These are phyloP conservation scores for Amaranthus tricolor DNA, from an alignment of 179 eudicot species.

Conservation along the genomic window DNA sequence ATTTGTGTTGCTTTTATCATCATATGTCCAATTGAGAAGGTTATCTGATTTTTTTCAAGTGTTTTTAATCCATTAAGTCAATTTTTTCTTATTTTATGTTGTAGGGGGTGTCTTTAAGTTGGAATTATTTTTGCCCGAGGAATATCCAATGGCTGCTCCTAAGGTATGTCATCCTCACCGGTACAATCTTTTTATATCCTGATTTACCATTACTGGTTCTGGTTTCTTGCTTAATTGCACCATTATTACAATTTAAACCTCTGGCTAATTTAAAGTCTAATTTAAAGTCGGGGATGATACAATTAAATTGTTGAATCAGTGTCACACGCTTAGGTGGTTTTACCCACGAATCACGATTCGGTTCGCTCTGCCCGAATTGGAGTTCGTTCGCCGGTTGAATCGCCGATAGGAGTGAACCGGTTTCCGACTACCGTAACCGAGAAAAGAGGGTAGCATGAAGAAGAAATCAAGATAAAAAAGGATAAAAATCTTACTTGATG, in stretches of 20 bases:
- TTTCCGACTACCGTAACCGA: no score
- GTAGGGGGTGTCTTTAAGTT: conserved; percentile 96
- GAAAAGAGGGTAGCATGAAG: no score
- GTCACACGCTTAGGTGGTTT: no score
- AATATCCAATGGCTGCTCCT: conserved; percentile 99
- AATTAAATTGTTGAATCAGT: not conserved
- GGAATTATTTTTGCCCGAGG: conserved; percentile 95
- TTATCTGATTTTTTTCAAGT: not conserved
- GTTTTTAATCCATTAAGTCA: not conserved
- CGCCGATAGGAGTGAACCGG: no score
- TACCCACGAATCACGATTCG: no score
- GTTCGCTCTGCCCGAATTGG: no score
- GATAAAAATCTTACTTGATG: no score
- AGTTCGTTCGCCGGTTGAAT: no score
- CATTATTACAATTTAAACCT: not conserved
- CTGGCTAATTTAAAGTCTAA: not conserved
- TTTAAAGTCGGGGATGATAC: not conserved
- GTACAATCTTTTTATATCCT: not conserved
- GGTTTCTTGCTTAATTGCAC: not conserved
- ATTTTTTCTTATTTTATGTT: conserved; percentile 3
- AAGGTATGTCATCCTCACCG: conserved; percentile 48
- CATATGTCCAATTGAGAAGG: not conserved
- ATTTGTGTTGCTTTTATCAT: not conserved
- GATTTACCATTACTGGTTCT: not conserved
- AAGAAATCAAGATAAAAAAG: no score